Base-by-base conservation (phyloP, 2,329 filamentous ascomycete genomes). In the Sclerotinia trifoliorum region DNA sequence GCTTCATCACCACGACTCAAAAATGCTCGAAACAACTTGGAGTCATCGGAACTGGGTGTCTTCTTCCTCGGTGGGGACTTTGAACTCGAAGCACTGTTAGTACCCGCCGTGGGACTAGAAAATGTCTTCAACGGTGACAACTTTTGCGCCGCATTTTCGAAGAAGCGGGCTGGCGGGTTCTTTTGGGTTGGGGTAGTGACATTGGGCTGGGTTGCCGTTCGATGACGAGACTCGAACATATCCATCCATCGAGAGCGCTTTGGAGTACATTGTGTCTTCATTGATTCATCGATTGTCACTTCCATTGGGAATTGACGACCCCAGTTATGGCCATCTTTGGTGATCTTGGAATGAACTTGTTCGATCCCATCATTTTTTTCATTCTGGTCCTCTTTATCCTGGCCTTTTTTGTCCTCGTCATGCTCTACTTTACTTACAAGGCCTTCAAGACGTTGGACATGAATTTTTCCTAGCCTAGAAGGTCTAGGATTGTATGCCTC, bases 241-340 rank as follows among this genome's bases (percentile, higher is more conserved):
- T 63, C 60, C 10, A 35, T 32, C 60, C 60, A 51, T 8, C 60
- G 60, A 11, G 60, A 63, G n/a, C 60, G 60, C n/a, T 51, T 63
- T 21, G 46, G 60, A 7, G 60, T 32, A 26, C n/a, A 51, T 8
- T 57, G 39, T 8, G 7, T 11, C 5, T 63, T 63, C 29, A 63
- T 15, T 7, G 60, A 24, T 11, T 42, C 17, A 2, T 51, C 46
- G 21, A 63, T 32, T 6, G 32, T 26, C 15, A 51, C 39, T 5
- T 19, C 1, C 15, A 35, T 26, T 11, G 60, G 15, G 6, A 63
- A 26, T 5, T 8, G 29, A 39, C 17, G 10, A 11, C 24, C n/a
- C n/a, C n/a, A n/a, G 6, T 19, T 35, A 1, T 39, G 29, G 4
- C 4, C n/a, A 26, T 35, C 13, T 2, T 10, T 19, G 15, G 5